Evolutionary conservation across 1,139 yeast genomes (phyloP).

Genomic region (Debaryomyces coudertii): DNA sequence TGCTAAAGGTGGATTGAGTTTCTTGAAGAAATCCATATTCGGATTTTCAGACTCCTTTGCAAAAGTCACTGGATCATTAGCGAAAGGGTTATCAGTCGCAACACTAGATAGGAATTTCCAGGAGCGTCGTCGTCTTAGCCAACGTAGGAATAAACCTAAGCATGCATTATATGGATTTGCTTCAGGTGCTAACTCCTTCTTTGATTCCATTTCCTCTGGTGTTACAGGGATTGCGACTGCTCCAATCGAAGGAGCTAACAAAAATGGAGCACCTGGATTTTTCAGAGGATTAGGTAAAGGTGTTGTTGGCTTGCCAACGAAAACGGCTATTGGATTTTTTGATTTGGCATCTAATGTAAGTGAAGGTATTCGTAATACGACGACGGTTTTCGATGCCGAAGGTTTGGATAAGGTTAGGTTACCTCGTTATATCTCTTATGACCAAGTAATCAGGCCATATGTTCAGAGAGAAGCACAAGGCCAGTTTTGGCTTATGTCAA

Average conservation of each 20-base stretch:
- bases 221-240: slow-evolving; percentile 87
- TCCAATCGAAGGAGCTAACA: slow-evolving; percentile 85
- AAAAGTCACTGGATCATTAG: slow-evolving; percentile 89
- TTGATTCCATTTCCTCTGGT: slow-evolving; percentile 87
- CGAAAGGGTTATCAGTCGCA: slow-evolving; percentile 90
- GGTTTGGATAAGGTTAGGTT: slow-evolving; percentile 80
- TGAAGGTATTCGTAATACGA: slow-evolving; percentile 91
- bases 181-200: slow-evolving; percentile 85
- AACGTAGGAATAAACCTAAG: slow-evolving; percentile 76
- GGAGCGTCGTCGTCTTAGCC: slow-evolving; percentile 72
- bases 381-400: slow-evolving; percentile 85
- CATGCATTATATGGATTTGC: slow-evolving; percentile 90
- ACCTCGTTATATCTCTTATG: slow-evolving; percentile 73
- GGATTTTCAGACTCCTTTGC: slow-evolving; percentile 94
- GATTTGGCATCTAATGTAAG: slow-evolving; percentile 92
- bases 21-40: slow-evolving; percentile 90
- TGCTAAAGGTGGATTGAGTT: slow-evolving; percentile 94
- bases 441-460: slow-evolving; percentile 72
- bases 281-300: slow-evolving; percentile 94
- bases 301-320: slow-evolving; percentile 91
- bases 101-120: slow-evolving; percentile 88
- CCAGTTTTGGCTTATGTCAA: slow-evolving; percentile 84
- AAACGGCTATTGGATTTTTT: slow-evolving; percentile 92
- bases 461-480: slow-evolving; percentile 91
- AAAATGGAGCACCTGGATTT: slow-evolving; percentile 88